phyloP scores from a whole-genome alignment of 1,139 yeast species.

The Kluyveromyces sp. region DNA sequence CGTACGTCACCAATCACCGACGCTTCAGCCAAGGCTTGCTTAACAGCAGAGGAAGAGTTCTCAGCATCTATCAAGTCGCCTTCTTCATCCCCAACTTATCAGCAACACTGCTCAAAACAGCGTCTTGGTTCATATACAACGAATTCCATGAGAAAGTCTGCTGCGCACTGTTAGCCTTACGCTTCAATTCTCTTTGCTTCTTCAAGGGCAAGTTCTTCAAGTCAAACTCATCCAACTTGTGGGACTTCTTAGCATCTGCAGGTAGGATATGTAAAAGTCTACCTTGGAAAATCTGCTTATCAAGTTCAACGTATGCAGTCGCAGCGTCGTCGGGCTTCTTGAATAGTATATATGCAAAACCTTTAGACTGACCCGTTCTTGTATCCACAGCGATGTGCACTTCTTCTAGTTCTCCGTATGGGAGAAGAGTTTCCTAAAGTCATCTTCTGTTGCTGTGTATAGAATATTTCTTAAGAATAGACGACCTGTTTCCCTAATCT shows the following conservation, averaged over 20 bases:
- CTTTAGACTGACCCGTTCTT: conserved; percentile 84
- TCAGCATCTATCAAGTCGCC: conserved; percentile 83
- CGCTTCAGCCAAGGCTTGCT: conserved; percentile 96
- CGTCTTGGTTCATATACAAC: conserved; percentile 80
- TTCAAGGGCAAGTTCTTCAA: conserved; percentile 83
- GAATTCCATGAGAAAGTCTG: conserved; percentile 94
- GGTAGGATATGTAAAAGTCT: conserved; percentile 85
- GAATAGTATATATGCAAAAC: conserved; percentile 83
- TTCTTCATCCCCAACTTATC: conserved; percentile 73
- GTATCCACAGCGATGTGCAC: conserved; percentile 91
- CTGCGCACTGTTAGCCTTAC: conserved; percentile 76
- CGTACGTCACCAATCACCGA: conserved; percentile 90
- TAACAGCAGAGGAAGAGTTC: conserved; percentile 84
- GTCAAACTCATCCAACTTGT: conserved; percentile 81
- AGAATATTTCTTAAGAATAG: conserved; percentile 80
- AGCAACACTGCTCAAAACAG: conserved; percentile 88
- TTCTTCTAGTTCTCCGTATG: conserved; percentile 54
- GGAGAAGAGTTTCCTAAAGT: conserved; percentile 46
- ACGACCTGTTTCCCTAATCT: conserved; percentile 67
- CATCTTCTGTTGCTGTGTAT: conserved; percentile 74
- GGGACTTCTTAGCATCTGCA: conserved; percentile 72
- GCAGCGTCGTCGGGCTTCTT: conserved; percentile 62
- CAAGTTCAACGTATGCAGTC: conserved; percentile 62
- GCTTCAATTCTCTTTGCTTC: conserved; percentile 78
- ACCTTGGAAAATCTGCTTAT: conserved; percentile 90